These are phyloP conservation scores for Gastrodia elata DNA, from an alignment of 106 monocot genomes.

Conservation along the genomic window DNA sequence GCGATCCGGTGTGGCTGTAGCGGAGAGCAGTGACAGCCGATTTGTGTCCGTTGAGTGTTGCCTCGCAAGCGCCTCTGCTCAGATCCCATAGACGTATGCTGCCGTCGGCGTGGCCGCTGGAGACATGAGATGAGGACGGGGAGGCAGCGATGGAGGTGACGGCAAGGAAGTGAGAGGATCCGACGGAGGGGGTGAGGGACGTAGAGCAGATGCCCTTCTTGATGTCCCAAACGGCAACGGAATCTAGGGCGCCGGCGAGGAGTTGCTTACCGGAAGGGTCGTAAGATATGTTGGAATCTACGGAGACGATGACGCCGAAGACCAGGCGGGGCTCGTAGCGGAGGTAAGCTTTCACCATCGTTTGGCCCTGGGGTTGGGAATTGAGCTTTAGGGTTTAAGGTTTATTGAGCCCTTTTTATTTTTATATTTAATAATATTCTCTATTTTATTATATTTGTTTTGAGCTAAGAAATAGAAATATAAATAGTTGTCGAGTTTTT, in stretches of 20 bases:
- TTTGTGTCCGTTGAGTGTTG: constrained; percentile 80
- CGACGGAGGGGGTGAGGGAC: constrained; percentile 31
- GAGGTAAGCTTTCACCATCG: constrained; percentile 91
- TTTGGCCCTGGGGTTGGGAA: too few relatives aligned
- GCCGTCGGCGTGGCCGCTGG: constrained; percentile 80
- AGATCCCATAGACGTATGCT: constrained; percentile 89
- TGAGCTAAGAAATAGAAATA: too few relatives aligned
- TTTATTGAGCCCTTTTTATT: too few relatives aligned
- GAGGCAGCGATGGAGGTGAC: constrained; percentile 36
- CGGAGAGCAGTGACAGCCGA: constrained; percentile 65
- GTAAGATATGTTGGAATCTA: constrained; percentile 74
- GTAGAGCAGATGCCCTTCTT: constrained; percentile 39
- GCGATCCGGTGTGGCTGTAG: constrained; percentile 33
- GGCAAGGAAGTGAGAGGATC: constrained; percentile 23
- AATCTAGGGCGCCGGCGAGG: constrained; percentile 74
- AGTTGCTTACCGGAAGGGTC: constrained; percentile 59
- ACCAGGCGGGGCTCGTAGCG: constrained; percentile 62
- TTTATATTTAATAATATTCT: too few relatives aligned
- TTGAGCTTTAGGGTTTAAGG: too few relatives aligned
- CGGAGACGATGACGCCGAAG: constrained; percentile 80
- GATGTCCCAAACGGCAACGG: constrained; percentile 61
- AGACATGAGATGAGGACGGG: constrained; percentile 23
- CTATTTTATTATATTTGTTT: too few relatives aligned
- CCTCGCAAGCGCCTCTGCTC: constrained; percentile 42
- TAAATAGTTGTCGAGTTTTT: too few relatives aligned